Evolutionary conservation across 148 eudicot genomes (phyloP).

Genomic region (Fagopyrum esculentum): DNA sequence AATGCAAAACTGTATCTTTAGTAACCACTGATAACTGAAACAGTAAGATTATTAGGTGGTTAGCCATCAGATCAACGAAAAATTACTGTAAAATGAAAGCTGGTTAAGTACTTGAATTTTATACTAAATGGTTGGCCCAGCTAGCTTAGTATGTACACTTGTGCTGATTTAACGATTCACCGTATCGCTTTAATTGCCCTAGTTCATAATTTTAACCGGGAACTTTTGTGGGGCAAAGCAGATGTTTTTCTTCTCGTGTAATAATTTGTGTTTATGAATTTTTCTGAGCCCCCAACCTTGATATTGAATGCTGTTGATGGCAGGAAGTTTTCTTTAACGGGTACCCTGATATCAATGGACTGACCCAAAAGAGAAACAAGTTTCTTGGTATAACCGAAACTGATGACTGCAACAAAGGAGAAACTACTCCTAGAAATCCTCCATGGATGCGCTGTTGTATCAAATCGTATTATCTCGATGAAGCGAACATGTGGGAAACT

Average conservation of each 20-base stretch:
- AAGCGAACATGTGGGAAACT: conserved; percentile 50
- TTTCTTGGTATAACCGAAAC: conserved; percentile 52
- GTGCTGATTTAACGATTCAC: background rate
- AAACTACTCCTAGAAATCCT: conserved; percentile 53
- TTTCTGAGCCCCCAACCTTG: background rate
- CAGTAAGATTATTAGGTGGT: background rate
- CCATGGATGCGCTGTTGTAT: conserved; percentile 84
- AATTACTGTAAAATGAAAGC: background rate
- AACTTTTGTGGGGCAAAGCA: background rate
- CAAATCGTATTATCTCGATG: conserved; percentile 60
- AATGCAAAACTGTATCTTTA: background rate
- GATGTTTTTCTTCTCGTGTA: background rate
- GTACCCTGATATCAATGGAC: conserved; percentile 25
- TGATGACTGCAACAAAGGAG: conserved; percentile 15
- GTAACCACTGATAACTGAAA: background rate
- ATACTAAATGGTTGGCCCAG: background rate
- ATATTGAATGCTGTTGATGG: conserved; percentile 8
- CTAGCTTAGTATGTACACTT: background rate
- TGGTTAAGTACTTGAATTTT: background rate
- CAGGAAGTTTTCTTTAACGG: conserved; percentile 63
- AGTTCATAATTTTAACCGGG: background rate
- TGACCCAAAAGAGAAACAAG: conserved; percentile 41
- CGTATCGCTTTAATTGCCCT: background rate
- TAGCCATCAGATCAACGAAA: background rate
- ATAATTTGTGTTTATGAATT: background rate